A percentile compares a stretch with the other conserved stretches of the same genome.
Conservation (phyloP, 2,329 filamentous ascomycete genomes). For the Phaeophleospora eucalypticola region DNA sequence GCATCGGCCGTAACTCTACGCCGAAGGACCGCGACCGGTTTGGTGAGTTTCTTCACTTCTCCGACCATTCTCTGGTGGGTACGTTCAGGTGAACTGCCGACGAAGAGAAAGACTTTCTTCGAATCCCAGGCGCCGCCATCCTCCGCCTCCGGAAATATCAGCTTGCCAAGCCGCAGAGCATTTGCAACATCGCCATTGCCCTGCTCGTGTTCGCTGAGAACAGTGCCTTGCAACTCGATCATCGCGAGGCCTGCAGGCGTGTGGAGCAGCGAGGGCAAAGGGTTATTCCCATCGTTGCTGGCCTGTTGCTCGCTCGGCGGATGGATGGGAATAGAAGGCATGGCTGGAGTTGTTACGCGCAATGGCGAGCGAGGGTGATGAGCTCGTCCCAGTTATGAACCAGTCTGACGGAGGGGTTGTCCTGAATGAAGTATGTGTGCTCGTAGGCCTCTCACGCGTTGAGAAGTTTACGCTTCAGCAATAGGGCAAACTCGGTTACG, state of each 20-base stretch:
- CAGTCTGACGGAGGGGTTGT: not conserved
- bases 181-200: constrained; percentile 16
- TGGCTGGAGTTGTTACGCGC: not conserved
- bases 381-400: too few relatives aligned
- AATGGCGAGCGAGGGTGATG: too few relatives aligned
- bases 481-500: too few relatives aligned
- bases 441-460: too few relatives aligned
- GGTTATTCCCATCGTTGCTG: constrained; percentile 39
- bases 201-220: constrained; percentile 62
- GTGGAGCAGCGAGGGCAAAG: constrained; percentile 76
- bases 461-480: too few relatives aligned
- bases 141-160: constrained; percentile 64
- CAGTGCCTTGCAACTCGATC: constrained; percentile 85
- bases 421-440: too few relatives aligned
- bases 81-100: constrained; percentile 49
- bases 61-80: constrained; percentile 84
- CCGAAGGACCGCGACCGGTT: constrained; percentile 73
- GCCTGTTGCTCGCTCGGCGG: not conserved
- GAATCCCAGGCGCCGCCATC: constrained; percentile 69
- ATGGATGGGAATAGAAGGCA: constrained; percentile 5
- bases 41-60: constrained; percentile 80
- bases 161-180: constrained; percentile 60
- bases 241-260: constrained; percentile 87
- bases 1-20: constrained; percentile 39
- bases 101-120: constrained; percentile 82